phyloP scores from a whole-genome alignment of 2,329 filamentous ascomycete genomes.

The Geosmithia putterillii region DNA sequence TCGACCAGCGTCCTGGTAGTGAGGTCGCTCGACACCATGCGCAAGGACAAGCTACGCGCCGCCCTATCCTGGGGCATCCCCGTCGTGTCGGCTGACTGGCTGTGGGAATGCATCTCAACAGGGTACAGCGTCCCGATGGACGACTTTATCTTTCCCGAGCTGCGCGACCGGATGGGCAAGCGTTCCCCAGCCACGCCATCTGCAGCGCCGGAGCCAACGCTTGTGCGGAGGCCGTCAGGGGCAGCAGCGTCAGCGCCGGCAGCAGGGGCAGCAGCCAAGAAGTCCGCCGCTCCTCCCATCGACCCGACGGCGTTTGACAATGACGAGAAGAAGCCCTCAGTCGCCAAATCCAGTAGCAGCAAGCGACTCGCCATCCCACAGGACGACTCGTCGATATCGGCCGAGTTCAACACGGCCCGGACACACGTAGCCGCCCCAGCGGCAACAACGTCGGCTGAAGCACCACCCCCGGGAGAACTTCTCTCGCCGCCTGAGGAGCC shows the following conservation, averaged over 20 bases:
- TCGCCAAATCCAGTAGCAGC: not conserved
- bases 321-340: slow-evolving; percentile 5
- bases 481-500: no score
- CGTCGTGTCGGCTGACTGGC: slow-evolving; percentile 71
- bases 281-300: slow-evolving; percentile 12
- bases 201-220: not conserved
- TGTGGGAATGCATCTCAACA: slow-evolving; percentile 66
- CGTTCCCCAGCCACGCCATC: slow-evolving; percentile 1
- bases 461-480: no score
- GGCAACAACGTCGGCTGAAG: not conserved
- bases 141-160: slow-evolving; percentile 33
- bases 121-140: slow-evolving; percentile 34
- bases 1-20: slow-evolving; percentile 71
- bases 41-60: slow-evolving; percentile 66
- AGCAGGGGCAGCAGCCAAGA: not conserved
- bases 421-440: slow-evolving; percentile 17
- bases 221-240: no score
- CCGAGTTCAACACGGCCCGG: slow-evolving; percentile 29
- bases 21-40: slow-evolving; percentile 41
- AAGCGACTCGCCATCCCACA: slow-evolving; percentile 1
- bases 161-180: slow-evolving; percentile 16
- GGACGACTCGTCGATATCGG: slow-evolving; percentile 14
- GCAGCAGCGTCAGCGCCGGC: not conserved
- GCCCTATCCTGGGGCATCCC: slow-evolving; percentile 66
- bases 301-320: slow-evolving; percentile 26